These are phyloP conservation scores for Zostera marina DNA, from an alignment of 116 monocot species.

Conservation along the genomic window DNA sequence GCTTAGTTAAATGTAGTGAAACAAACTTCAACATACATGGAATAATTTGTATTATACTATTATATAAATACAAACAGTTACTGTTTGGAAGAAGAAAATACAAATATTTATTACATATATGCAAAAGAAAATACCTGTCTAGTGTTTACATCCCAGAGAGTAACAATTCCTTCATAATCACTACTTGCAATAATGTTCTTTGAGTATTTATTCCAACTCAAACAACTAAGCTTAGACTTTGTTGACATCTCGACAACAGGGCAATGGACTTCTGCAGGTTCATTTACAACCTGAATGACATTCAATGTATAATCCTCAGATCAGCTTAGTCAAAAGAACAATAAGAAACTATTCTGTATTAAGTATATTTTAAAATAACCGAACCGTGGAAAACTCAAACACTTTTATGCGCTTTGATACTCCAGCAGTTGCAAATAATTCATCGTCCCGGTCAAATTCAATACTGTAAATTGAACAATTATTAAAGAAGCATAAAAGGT, in stretches of 20 bases:
- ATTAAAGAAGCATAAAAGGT: not conserved
- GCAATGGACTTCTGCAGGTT: slow-evolving; percentile 83
- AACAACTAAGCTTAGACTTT: slow-evolving; percentile 92
- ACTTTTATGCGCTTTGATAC: slow-evolving; percentile 97
- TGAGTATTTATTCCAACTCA: slow-evolving; percentile 98
- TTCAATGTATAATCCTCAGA: not conserved
- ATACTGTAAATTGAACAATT: slow-evolving; percentile 39
- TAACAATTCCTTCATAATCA: slow-evolving; percentile 98
- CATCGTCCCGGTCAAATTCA: slow-evolving; percentile 99
- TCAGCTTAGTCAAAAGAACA: not conserved
- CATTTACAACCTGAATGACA: slow-evolving; percentile 78
- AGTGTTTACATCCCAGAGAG: slow-evolving; percentile 96
- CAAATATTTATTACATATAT: too few species aligned
- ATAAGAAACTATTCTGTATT: not conserved
- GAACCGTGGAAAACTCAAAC: slow-evolving; percentile 86
- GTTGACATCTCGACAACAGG: slow-evolving; percentile 97
- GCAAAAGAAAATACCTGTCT: slow-evolving; percentile 43
- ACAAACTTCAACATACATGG: too few species aligned
- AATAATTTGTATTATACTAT: not conserved
- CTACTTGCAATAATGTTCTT: slow-evolving; percentile 96
- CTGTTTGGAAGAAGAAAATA: too few species aligned
- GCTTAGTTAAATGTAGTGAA: too few species aligned
- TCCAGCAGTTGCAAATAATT: slow-evolving; percentile 97
- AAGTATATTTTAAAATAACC: slow-evolving; percentile 3
- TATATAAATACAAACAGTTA: not conserved